Base-by-base conservation (phyloP, 345 rosid genomes). In the Pseudoturritis turrita region DNA sequence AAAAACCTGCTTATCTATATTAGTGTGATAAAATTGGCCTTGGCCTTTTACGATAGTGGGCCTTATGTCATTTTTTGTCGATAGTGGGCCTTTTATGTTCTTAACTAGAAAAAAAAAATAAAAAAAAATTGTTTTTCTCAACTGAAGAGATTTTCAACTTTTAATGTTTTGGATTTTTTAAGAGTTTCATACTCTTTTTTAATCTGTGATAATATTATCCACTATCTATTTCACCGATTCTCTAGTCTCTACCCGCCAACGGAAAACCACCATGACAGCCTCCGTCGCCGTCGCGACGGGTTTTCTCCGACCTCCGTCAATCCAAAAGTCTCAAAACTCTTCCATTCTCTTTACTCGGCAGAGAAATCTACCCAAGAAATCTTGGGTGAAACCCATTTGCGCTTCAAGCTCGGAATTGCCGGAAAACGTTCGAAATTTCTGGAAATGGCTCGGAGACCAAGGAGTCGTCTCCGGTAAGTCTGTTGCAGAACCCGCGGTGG, bases 371-470 rank as follows among this genome's bases (percentile, higher is more conserved):
- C 58, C 74, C 40, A 46, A 65, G 37, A 68, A 37, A 72, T 68
- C 75, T 18, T 76, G 59, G 35, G 72, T 40, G 29, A 76, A 52
- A 74, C 64, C 81, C 35, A 71, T 76, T 22, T 67, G 69, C n/a
- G 73, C 81, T 18, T 70, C 67, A 11, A 39, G 17, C 67, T 63
- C 71, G 5, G 71, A 76, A 43, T 29, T 73, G 65, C 70, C 83
- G 10, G 74, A 77, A 21, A 68, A 83, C 17, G 70, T 89, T 54
- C 72, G 80, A n/a, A 83, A 78, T 21, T 94, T 89, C 84, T 94
- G 96, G 97, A 71, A 87, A 40, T 94, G 98, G 98, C 89, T 94
- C 62, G 68, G 31, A 18, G 84, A 82, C 35, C 83, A 78, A 72
- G 89, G 89, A 36, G 85, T 85, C 4, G 82, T 84, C 57, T 88